Percentiles rank a stretch among this genome's conserved stretches.
Evolutionary conservation across 306 rosid genomes (phyloP).

Genomic region (Gleditsia sinensis): DNA sequence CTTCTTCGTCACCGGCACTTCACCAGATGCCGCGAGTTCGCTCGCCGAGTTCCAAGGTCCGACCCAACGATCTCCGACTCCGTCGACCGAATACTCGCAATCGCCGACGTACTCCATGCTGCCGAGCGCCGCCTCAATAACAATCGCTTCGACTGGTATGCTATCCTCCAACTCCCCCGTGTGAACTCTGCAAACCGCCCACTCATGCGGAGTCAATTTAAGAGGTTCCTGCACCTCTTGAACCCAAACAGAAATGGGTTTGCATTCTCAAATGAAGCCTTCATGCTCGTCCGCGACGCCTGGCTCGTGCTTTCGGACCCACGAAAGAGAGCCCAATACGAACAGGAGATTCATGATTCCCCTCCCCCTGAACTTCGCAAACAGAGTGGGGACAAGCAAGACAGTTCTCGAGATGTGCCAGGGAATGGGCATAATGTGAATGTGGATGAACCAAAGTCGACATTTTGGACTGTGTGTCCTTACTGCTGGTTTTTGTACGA

Average conservation of each 20-base stretch:
- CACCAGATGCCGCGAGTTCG: slow-evolving; percentile 32
- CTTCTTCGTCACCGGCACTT: slow-evolving; percentile 44
- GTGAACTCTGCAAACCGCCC: slow-evolving; percentile 31
- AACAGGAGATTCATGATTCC: background rate
- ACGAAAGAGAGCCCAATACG: slow-evolving; percentile 27
- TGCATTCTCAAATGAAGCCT: slow-evolving; percentile 45
- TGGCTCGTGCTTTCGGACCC: slow-evolving; percentile 58
- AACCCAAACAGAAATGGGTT: slow-evolving; percentile 44
- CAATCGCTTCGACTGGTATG: slow-evolving; percentile 42
- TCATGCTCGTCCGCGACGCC: slow-evolving; percentile 47
- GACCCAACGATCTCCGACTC: slow-evolving; percentile 30
- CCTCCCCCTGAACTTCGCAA: background rate
- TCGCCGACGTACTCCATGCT: slow-evolving; percentile 48
- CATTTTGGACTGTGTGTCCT: slow-evolving; percentile 86
- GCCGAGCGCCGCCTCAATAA: slow-evolving; percentile 15
- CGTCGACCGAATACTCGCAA: slow-evolving; percentile 43
- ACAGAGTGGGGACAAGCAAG: background rate
- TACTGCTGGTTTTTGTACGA: slow-evolving; percentile 65
- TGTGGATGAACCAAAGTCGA: slow-evolving; percentile 1
- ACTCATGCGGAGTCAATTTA: slow-evolving; percentile 39
- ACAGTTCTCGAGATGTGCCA: background rate
- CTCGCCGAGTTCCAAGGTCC: slow-evolving; percentile 22
- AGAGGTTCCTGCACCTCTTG: slow-evolving; percentile 42
- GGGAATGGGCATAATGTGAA: background rate
- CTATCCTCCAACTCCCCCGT: slow-evolving; percentile 47